Evolutionary conservation across 2,329 filamentous ascomycete genomes (phyloP), one percentile per base, ranked within the genome.

Genomic region (Xylaria sp.): DNA sequence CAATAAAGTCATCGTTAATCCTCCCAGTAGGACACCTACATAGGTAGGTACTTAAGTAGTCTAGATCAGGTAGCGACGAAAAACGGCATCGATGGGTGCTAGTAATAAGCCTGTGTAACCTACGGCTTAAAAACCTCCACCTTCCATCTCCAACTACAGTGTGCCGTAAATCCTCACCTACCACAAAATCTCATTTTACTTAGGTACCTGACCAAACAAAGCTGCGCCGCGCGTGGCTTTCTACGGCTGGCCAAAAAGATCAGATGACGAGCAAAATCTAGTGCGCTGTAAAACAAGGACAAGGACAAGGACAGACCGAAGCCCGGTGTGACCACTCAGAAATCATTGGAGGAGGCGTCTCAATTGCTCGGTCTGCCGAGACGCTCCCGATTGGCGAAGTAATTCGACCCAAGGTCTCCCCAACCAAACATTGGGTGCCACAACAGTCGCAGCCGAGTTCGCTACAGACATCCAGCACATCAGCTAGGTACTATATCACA

Each of bases 301-400:
- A 23, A 23, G 23, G 4, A 9, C 49, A 42, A 23, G 23, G 44
- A 13, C 36, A 28, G 28, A 17, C 48, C 36, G 40, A 28, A 4
- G 33, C 33, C 38, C 40, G 33, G 33, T 49, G 60, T 48, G 44
- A 51, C 67, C 59, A 66, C 23, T 49, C 31, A 33, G 28, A 44
- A 23, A 38, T 58, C 26, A 23, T 33, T 44, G n/a, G 44, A 51
- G 42, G 59, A 67, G 33, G 65, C 49, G 67, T 57, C 56, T 62
- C 51, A 46, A 53, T 67, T 54, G 26, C 23, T 65, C 26, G 7
- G 54, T 44, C n/a, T 33, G 38, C 53, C 54, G 65, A 49, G 53
- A 58, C 59, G 23, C 48, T 46, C 56, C 66, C 66, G 59, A 71
- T 71, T 71, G 66, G 68, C 4, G 38, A 28, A 10, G 31, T 17